These are phyloP conservation scores for Vigna reflexopilosa DNA, from an alignment of 306 rosid genomes.

Conservation along the genomic window DNA sequence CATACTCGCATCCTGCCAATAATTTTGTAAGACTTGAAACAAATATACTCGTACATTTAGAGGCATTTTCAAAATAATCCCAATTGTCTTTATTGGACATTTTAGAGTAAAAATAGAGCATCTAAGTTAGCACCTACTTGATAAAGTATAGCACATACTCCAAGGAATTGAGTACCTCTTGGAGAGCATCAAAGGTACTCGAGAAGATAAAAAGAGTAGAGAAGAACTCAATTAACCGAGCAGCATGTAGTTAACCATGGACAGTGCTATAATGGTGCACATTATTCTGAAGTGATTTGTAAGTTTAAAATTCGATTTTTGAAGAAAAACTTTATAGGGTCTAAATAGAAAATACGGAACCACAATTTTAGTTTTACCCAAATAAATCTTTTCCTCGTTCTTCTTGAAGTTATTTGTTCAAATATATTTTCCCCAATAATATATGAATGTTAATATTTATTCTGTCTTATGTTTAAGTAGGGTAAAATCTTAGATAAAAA, in stretches of 20 bases:
- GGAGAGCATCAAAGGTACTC: no score
- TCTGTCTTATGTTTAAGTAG: neutral
- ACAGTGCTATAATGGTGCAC: neutral
- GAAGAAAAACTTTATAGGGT: neutral
- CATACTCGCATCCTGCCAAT: no score
- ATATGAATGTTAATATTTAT: neutral
- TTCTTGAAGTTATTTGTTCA: neutral
- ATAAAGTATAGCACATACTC: no score
- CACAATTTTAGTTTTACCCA: neutral
- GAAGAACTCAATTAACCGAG: neutral
- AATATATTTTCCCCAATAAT: neutral
- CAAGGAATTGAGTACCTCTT: no score
- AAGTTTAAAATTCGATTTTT: neutral
- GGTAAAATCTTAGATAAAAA: no score
- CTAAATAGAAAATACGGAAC: neutral
- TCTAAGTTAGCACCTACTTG: neutral
- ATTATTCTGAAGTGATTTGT: neutral
- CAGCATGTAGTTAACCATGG: neutral
- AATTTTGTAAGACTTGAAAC: no score
- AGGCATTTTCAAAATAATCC: neutral
- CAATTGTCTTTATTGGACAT: neutral
- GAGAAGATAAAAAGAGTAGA: no score
- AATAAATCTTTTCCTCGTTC: neutral
- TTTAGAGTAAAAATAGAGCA: neutral
- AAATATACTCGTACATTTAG: neutral